Base-by-base conservation (phyloP, 2,329 filamentous ascomycete genomes). In the Annulohypoxylon truncatum region DNA sequence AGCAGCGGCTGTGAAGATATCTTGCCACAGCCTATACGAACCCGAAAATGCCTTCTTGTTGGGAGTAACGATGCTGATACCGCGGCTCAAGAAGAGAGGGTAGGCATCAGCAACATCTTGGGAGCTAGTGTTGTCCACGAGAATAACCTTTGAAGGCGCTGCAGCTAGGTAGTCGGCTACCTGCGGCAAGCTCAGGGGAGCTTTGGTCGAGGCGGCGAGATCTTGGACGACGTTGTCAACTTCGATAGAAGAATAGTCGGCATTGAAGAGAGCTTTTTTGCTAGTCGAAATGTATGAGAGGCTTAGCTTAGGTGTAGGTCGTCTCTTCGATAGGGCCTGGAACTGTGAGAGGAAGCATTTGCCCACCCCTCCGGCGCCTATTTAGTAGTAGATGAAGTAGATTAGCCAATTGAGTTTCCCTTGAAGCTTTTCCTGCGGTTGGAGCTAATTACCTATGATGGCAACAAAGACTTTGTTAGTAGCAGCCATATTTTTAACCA, bases 1-100 rank as follows among this genome's bases (percentile, higher is more conserved):
- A 50, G 86, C 84, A 1, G 94, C 90, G 1, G 92, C 86, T 2
- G 83, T 81, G 79, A 97, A 96, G 76, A 99, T 97, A 68, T 92
- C 88, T 75, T 92, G 87, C 94, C 95, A 99, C 60, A 97, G 83
- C 72, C 89, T 84, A 74, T 92, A 89, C 47, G 88, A 89, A 62
- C 92, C 90, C 0, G 93, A 96, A 81, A 99, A 99, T 12, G 92
- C 95, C 82, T 99, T 99, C 85, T 99, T 99, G 85, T 98, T 99
- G 44, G 96, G 94, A 0, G 96, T 99, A 26, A 98, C 93, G 73
- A 99, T 89, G 79, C 89, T 95, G 79, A 99, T 90, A 10, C 94
- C 95, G 69, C 89, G 88, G 74, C 87, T 86, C 66, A 99, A 83
- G 79, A 97, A 92, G 48, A 86, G 79, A 0, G 96, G 94, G 80